Base-by-base conservation (phyloP, 305 asterid species). In the Fraxinus latifolia region DNA sequence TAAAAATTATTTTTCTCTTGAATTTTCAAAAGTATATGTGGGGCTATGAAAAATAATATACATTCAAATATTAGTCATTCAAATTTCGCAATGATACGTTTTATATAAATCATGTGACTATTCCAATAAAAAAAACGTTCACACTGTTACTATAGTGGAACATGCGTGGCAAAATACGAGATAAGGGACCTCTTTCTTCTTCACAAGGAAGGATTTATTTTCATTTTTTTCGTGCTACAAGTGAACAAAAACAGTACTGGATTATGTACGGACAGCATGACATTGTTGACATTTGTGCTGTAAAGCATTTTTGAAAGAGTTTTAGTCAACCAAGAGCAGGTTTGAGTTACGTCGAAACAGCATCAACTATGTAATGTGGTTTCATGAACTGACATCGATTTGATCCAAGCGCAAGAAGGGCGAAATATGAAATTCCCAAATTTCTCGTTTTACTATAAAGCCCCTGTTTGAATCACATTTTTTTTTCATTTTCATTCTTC, bases 221-320 rank as follows among this genome's bases (percentile, higher is more conserved):
- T 23, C 4, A 12, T 47, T 55, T 2, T 62, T 19, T 44, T 53
- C 0, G 17, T 29, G 21, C 34, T 31, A 27, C 75, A 31, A 29
- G 68, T 72, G 81, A 39, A 81, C 8, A 42, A 77, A 55, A 79
- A 72, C 32, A 76, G 31, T 27, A 71, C 27, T 8, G 81, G 77
- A 78, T 76, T 74, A 79, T 84, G 85, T 44, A 73, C 73, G 60
- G 77, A 21, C 78, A 87, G 89, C 89, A 71, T 87, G 89, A 87
- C 55, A 87, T 82, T 87, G 76, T 87, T 87, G 89, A 84, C 62
- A 53, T 53, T 53, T 53, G 23, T n/a, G 62, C 19, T 53, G 21
- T n/a, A 15, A 53, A 47, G 58, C 58, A 53, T 68, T 39, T 68
- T 68, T 31, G 1, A 31, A 31, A 31, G 75, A 31, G 37, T 68